Evolutionary conservation across 192 early-diverging fungal genomes (phyloP), one percentile per base, ranked within the genome.

Genomic region (Phlyctochytrium arcticum): DNA sequence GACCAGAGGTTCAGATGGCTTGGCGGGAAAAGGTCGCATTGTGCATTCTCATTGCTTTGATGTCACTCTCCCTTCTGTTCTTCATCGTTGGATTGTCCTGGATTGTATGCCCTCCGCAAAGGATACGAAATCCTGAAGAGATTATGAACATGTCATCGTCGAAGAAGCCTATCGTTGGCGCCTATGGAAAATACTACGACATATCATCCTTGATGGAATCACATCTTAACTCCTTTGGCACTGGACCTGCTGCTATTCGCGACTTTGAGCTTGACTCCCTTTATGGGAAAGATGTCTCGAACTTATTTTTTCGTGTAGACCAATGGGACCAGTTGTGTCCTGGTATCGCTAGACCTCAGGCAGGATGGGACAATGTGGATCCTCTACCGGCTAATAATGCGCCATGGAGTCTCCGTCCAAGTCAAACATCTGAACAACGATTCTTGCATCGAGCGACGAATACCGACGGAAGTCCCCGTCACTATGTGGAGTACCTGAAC

Each of bases 21-120:
- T 94, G 92, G 92, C 81, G 92, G 46, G 92, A 94, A 76, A 94
- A 94, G 69, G 54, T 75, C 6, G 72, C 75, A 30, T 44, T 95
- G 15, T 90, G 88, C 65, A 53, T 87, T 34, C 59, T 95, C 51
- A 93, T 95, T 51, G 76, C 87, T 48, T 60, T 87, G 4, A 70
- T 90, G 55, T 91, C 87, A 8, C 83, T 68, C 2, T 54, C 78
- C 19, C 77, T 90, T 17, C 78, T 92, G 19, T 94, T 94, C 69
- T 85, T 89, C 57, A 89, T 94, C 62, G 74, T 90, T 31, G 89
- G 86, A 0, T 75, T 94, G 17, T 80, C 83, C 10, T 74, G 80
- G 55, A 32, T 92, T 12, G 81, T 94, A 61, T 94, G 92, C 48
- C 90, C 90, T 23, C 83, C 80, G 9, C 81, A 87, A 34, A 67